Percentiles rank a stretch among this genome's conserved stretches.
Conservation (phyloP, 2,329 filamentous ascomycete species). For the Ceratocystis cubensis region DNA sequence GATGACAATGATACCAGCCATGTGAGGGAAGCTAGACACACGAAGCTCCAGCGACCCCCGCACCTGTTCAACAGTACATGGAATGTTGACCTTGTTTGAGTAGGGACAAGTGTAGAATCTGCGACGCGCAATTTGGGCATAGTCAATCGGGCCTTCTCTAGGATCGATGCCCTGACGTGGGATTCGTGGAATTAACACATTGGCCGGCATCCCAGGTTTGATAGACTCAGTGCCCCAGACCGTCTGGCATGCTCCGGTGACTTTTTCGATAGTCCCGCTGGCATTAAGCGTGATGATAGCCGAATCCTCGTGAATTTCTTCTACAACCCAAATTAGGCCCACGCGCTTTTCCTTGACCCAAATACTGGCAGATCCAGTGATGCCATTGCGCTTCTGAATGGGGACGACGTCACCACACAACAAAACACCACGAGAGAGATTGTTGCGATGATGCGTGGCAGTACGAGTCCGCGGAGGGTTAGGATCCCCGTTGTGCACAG, state of each 20-base stretch:
- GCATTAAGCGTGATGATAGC: constrained; percentile 66
- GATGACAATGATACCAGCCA: constrained; percentile 90
- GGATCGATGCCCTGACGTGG: constrained; percentile 62
- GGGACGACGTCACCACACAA: constrained; percentile 97
- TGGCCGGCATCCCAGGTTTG: constrained; percentile 58
- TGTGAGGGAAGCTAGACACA: constrained; percentile 90
- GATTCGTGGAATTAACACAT: constrained; percentile 66
- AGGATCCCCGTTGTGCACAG: constrained; percentile 45
- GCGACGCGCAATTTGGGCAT: constrained; percentile 56
- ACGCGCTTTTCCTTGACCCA: constrained; percentile 98
- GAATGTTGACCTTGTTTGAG: constrained; percentile 64
- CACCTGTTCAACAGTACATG: constrained; percentile 65
- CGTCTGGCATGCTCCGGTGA: constrained; percentile 62
- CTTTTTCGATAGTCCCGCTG: constrained; percentile 56
- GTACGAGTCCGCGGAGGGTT: constrained; percentile 43
- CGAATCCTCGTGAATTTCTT: constrained; percentile 93
- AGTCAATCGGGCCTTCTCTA: constrained; percentile 62
- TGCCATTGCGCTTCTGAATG: constrained; percentile 88
- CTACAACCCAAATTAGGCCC: constrained; percentile 91
- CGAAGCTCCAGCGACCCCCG: constrained; percentile 59
- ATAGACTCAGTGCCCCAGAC: constrained; percentile 72
- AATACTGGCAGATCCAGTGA: constrained; percentile 80
- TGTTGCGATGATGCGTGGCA: constrained; percentile 51
- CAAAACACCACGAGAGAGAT: constrained; percentile 74
- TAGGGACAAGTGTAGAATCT: constrained; percentile 80